These are phyloP conservation scores for Xylaria sp. DNA, from an alignment of 2,329 filamentous ascomycete genomes.

Conservation along the genomic window DNA sequence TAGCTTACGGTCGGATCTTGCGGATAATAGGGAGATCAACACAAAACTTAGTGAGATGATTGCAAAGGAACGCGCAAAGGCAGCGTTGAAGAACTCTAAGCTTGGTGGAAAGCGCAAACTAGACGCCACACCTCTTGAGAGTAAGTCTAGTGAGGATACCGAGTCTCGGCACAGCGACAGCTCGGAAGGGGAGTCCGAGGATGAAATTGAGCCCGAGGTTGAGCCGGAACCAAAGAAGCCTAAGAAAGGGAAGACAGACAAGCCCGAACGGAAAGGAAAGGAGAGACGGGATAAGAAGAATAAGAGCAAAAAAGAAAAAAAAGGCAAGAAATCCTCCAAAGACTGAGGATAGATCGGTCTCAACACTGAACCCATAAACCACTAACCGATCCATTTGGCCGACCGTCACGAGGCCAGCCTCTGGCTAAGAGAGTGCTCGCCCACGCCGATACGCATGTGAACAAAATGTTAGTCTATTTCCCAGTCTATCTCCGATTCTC, in stretches of 20 bases:
- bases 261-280: slow-evolving; percentile 49
- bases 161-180: slow-evolving; percentile 36
- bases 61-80: slow-evolving; percentile 65
- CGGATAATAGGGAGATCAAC: slow-evolving; percentile 63
- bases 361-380: background rate
- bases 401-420: no score
- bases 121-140: slow-evolving; percentile 37
- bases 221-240: slow-evolving; percentile 52
- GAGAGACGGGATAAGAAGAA: slow-evolving; percentile 38
- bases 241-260: slow-evolving; percentile 51
- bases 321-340: slow-evolving; percentile 43
- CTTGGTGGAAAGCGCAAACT: slow-evolving; percentile 46
- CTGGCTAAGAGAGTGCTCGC: no score
- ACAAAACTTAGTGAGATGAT: slow-evolving; percentile 65
- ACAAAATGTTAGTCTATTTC: background rate
- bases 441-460: no score
- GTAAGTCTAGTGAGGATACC: slow-evolving; percentile 39
- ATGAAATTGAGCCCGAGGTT: slow-evolving; percentile 44
- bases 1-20: slow-evolving; percentile 77
- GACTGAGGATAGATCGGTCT: slow-evolving; percentile 18
- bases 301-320: slow-evolving; percentile 44
- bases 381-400: background rate
- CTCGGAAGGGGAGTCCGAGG: slow-evolving; percentile 46
- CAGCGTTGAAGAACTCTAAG: slow-evolving; percentile 58
- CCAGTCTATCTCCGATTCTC: background rate